Evolutionary conservation across 1,284 basidiomycete genomes (phyloP).

Genomic region (Ganoderma sinense): DNA sequence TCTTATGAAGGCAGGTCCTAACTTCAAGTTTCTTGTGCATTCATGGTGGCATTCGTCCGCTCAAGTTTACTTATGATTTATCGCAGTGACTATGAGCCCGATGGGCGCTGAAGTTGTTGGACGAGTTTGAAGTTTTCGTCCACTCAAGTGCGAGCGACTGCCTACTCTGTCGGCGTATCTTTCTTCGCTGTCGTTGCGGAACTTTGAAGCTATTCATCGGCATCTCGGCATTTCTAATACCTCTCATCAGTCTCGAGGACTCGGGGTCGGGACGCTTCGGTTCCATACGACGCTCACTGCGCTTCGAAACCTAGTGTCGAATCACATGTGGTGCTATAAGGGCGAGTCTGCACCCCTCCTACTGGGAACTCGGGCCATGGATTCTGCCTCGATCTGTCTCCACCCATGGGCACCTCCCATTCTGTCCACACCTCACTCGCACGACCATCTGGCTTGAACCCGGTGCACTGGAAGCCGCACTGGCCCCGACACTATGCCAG

Average conservation of each 20-base stretch:
- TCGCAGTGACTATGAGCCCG: too few species aligned
- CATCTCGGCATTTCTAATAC: not conserved
- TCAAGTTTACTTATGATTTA: too few species aligned
- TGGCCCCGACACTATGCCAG: not conserved
- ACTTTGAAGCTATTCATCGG: not conserved
- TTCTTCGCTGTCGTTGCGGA: not conserved
- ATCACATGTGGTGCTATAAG: not conserved
- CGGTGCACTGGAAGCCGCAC: not conserved
- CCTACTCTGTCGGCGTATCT: not conserved
- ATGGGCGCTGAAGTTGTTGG: not conserved
- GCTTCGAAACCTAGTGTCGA: not conserved
- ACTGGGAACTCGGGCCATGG: not conserved
- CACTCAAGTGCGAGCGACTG: not conserved
- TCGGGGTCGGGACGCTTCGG: slow-evolving; percentile 3
- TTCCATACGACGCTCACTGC: not conserved
- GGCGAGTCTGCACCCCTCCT: not conserved
- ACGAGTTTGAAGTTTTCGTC: not conserved
- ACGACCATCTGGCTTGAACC: not conserved
- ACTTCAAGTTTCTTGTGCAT: too few species aligned
- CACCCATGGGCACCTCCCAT: not conserved
- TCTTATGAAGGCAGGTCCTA: too few species aligned
- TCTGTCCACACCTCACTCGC: not conserved
- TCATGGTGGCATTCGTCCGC: too few species aligned
- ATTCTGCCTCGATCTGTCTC: not conserved
- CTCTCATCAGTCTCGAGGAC: not conserved